A percentile compares a stretch with the other conserved stretches of the same genome.
Evolutionary conservation across 2,329 filamentous ascomycete species (phyloP).

Genomic region (Metarhizium guizhouense): DNA sequence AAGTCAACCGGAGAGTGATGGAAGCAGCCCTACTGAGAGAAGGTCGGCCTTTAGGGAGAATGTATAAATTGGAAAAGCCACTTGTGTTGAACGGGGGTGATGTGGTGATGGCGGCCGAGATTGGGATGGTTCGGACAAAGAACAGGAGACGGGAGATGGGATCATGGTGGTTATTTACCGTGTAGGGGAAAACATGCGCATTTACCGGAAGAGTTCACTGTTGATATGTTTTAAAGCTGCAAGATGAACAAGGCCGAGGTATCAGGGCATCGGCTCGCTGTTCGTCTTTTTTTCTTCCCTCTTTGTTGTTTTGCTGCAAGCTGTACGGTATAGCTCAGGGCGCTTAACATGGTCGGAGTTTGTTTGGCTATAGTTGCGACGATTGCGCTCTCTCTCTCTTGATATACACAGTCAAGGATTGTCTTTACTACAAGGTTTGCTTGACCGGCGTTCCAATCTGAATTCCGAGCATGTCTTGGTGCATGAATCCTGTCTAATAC

Average conservation of each 20-base stretch:
- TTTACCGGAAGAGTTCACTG: not conserved
- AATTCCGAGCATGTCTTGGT: not conserved
- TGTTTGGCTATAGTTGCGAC: not conserved
- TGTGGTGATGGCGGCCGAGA: not conserved
- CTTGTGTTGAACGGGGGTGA: not conserved
- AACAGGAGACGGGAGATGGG: not conserved
- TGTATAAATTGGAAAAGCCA: constrained; percentile 33
- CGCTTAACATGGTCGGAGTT: not conserved
- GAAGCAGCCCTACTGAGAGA: constrained; percentile 56
- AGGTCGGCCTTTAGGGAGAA: constrained; percentile 63
- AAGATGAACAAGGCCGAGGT: not conserved
- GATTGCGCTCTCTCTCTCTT: not conserved
- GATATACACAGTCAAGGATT: not conserved
- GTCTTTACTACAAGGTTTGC: too few relatives aligned
- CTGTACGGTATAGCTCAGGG: not conserved
- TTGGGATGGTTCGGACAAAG: not conserved
- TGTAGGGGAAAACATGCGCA: not conserved
- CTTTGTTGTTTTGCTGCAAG: too few relatives aligned
- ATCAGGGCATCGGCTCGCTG: not conserved
- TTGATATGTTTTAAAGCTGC: not conserved
- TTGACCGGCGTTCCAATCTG: not conserved
- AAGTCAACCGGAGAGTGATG: constrained; percentile 28
- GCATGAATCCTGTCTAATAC: too few relatives aligned
- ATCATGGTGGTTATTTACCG: not conserved
- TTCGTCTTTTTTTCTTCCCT: not conserved